phyloP scores from a whole-genome alignment of 352 stramenopile genomes.

The Phytophthora hibernalis region DNA sequence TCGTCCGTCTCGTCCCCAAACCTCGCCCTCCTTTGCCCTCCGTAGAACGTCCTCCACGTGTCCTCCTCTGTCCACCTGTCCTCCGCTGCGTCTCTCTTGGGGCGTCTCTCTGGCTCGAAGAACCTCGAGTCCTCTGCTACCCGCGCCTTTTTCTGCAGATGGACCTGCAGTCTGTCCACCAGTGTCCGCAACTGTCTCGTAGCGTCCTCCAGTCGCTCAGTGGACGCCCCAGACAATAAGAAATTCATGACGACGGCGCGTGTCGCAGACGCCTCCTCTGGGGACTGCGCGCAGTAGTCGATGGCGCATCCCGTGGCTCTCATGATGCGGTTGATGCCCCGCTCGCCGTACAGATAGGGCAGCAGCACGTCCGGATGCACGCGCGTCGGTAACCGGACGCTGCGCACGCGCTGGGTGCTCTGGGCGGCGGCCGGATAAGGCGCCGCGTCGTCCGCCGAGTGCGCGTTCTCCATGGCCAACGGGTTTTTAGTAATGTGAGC shows the following conservation, averaged over 20 bases:
- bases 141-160: conserved; percentile 58
- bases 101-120: conserved; percentile 3
- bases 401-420: conserved; percentile 57
- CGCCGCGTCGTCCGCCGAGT: background rate
- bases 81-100: conserved; percentile 12
- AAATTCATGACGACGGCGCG: conserved; percentile 65
- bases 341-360: conserved; percentile 67
- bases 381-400: conserved; percentile 60
- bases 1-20: conserved; percentile 30
- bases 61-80: conserved; percentile 16
- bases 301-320: conserved; percentile 57
- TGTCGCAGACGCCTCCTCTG: conserved; percentile 44
- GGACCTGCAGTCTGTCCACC: conserved; percentile 56
- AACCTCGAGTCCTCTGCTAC: background rate
- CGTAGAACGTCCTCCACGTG: background rate
- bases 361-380: conserved; percentile 63
- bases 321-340: conserved; percentile 63
- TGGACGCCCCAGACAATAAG: conserved; percentile 54
- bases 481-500: no score
- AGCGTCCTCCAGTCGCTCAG: conserved; percentile 54
- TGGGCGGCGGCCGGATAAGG: background rate
- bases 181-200: conserved; percentile 48
- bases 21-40: conserved; percentile 13
- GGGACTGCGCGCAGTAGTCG: conserved; percentile 71
- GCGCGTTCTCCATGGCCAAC: no score